phyloP scores from a whole-genome alignment of 345 rosid genomes.

The Luvunga scandens region DNA sequence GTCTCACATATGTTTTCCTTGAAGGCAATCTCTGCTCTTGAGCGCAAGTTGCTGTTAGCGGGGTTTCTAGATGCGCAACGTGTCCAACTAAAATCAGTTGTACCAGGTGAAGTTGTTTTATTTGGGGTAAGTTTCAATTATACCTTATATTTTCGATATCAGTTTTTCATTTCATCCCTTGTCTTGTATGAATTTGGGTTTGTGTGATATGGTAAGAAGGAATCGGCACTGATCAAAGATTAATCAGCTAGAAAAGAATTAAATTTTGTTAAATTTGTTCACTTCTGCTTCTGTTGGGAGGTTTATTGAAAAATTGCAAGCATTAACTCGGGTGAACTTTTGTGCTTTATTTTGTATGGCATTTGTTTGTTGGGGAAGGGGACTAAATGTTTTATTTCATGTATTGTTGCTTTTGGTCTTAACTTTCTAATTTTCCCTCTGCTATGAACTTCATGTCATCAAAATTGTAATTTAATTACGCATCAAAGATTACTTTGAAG shows the following conservation, averaged over 20 bases:
- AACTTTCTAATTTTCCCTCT: not conserved
- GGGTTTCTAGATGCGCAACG: slow-evolving; percentile 64
- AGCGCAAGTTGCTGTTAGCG: slow-evolving; percentile 60
- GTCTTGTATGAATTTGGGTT: not conserved
- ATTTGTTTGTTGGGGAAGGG: not conserved
- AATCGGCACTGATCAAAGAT: not conserved
- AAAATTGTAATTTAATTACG: not conserved
- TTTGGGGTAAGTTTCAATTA: slow-evolving; percentile 49
- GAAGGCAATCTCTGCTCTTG: slow-evolving; percentile 48
- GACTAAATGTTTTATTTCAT: not conserved
- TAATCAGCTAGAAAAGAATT: not conserved
- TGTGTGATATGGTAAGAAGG: not conserved
- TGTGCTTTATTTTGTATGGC: not conserved
- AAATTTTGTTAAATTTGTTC: not conserved
- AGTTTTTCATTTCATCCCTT: not conserved
- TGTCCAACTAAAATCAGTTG: slow-evolving; percentile 43
- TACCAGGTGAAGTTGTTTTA: slow-evolving; percentile 23
- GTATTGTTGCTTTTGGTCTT: not conserved
- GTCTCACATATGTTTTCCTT: slow-evolving; percentile 16
- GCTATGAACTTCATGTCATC: not conserved
- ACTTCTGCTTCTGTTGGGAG: not conserved
- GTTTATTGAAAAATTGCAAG: not conserved
- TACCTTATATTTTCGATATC: not conserved
- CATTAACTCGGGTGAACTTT: not conserved
- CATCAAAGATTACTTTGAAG: not conserved